Evolutionary conservation across 257 asterid genomes (phyloP).

Genomic region (Primulina huaijiensis): DNA sequence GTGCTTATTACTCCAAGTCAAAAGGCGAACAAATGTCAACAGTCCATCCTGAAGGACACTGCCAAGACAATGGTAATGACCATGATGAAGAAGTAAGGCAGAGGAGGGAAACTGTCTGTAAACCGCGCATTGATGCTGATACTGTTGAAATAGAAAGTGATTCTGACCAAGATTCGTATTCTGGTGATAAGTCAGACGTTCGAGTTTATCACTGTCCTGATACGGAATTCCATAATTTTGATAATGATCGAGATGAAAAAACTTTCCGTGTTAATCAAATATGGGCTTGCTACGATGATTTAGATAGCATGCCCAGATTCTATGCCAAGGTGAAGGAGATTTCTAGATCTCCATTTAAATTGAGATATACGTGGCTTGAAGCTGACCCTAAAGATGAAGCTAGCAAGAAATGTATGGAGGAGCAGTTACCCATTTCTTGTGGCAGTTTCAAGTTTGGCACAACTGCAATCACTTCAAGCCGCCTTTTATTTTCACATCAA

Average conservation of each 20-base stretch:
- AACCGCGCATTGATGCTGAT: slow-evolving; percentile 27
- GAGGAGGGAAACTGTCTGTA: slow-evolving; percentile 19
- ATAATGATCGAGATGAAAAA: slow-evolving; percentile 40
- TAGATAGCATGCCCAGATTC: slow-evolving; percentile 77
- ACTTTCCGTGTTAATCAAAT: slow-evolving; percentile 51
- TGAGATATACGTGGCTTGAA: slow-evolving; percentile 67
- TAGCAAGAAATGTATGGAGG: slow-evolving; percentile 33
- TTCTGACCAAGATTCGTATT: slow-evolving; percentile 35
- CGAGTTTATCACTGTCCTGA: slow-evolving; percentile 40
- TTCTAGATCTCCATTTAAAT: slow-evolving; percentile 36
- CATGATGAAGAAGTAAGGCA: slow-evolving; percentile 22
- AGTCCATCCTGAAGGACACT: slow-evolving; percentile 26
- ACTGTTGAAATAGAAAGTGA: slow-evolving; percentile 39
- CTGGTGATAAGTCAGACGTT: slow-evolving; percentile 19
- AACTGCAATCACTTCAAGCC: slow-evolving; percentile 24
- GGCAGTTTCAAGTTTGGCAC: slow-evolving; percentile 51
- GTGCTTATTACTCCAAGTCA: slow-evolving; percentile 22
- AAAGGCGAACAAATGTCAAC: slow-evolving; percentile 28
- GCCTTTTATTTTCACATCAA: slow-evolving; percentile 49
- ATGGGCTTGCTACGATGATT: slow-evolving; percentile 77
- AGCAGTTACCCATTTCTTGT: slow-evolving; percentile 61
- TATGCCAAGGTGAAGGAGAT: slow-evolving; percentile 59
- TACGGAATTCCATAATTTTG: slow-evolving; percentile 71
- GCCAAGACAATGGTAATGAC: slow-evolving; percentile 23
- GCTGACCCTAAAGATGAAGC: slow-evolving; percentile 41